Base-by-base conservation (phyloP, 352 stramenopile species). In the Pythium apleroticum region DNA sequence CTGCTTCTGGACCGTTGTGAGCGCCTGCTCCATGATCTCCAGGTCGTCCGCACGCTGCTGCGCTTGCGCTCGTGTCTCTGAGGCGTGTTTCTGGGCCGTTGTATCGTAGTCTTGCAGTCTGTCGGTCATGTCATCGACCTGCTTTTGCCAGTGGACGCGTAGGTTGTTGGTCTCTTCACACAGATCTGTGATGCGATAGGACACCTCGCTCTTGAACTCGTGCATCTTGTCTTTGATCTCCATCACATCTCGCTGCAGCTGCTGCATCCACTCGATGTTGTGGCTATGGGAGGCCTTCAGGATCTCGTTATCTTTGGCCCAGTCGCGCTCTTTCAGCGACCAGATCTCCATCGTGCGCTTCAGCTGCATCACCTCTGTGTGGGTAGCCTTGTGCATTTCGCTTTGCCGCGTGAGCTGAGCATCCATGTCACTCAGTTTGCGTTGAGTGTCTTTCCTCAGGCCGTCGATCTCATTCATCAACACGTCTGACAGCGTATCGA, bases 191-290 rank as follows among this genome's bases (percentile, higher is more conserved):
- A 88, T 80, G 1, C 80, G 79, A 49, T 57, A 73, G 10, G 72
- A 72, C 20, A 86, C 76, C 57, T 92, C 76, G 31, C 65, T 79
- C 53, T 84, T 82, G 41, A 90, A 73, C 43, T 87, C 80, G 55
- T 92, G 81, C 57, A 88, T 64, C 39, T 74, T 79, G 70, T 94
- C 83, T 58, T 94, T 94, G 28, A 85, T 72, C 39, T 91, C 81
- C 73, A 90, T 90, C 22, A 89, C 79, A 43, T 94, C 85, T 8
- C 85, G 81, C 57, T 94, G 85, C 56, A 94, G 65, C 68, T 91
- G 79, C 57, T 94, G 85, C 85, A 94, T 94, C 85, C 85, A 94
- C 72, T 94, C 85, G 37, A 92, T 59, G 56, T 94, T 90, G 67
- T 92, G 85, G 39, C 69, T 78, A 60, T 94, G 85, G n/a, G 81